Base-by-base conservation (phyloP, 176 grass and related monocot genomes). In the Eragrostis curvula region DNA sequence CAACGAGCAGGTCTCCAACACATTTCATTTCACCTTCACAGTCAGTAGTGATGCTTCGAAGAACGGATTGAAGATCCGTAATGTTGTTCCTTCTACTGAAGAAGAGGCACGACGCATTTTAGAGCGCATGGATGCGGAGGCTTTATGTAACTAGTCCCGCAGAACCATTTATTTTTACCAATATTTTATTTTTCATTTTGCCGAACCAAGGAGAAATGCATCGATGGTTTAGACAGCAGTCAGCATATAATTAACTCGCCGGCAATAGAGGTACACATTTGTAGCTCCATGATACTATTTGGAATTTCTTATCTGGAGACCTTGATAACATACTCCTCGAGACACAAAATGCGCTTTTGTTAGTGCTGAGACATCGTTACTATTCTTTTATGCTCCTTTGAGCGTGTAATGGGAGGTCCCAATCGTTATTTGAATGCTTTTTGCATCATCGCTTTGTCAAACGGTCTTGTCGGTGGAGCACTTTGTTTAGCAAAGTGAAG, bases 1-100 rank as follows among this genome's bases (percentile, higher is more conserved):
- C n/a, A 49, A 83, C 20, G 23, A 39, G 23, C 93, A 99, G 93
- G 63, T 96, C 60, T 96, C 96, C 52, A 94, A 99, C 85, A 96
- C 87, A 63, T 99, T 96, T 32, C 92, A 93, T 70, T 98, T 98
- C 89, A 98, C 93, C 66, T 98, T 98, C 76, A 93, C 93, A 14
- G 93, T 96, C 48, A 77, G 85, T 55, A 81, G 55, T 50, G 91
- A 88, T 53, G 80, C 89, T 12, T 49, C 91, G 77, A 88, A 90
- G 75, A 93, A 93, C 0, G 93, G 93, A 7, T 40, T 96, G 66
- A 98, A 73, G 50, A 93, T 98, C 51, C 90, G 87, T 24, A 95
- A 91, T 82, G 96, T 96, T 21, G 96, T 99, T 82, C 96, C 96
- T 58, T 90, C 91, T 0, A 96, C 96, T 3, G 96, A 99, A 85